Evolutionary conservation across 176 grass and related monocot genomes (phyloP).

Genomic region (maize (Zea mays)): DNA sequence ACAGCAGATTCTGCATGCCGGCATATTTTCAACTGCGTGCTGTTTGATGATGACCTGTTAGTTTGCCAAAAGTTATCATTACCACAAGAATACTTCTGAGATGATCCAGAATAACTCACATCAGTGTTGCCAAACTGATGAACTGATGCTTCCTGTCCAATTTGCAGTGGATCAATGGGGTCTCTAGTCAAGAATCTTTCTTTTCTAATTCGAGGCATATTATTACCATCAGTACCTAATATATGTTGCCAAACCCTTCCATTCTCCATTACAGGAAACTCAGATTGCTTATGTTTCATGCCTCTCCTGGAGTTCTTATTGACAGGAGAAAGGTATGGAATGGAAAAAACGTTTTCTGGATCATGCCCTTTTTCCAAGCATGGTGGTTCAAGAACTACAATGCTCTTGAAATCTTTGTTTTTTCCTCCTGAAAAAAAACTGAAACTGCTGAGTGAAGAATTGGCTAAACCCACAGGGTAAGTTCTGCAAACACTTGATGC

Average conservation of each 20-base stretch:
- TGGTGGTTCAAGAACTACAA: conserved; percentile 59
- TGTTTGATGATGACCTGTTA: conserved; percentile 33
- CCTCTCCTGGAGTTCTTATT: conserved; percentile 39
- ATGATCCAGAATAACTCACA: conserved; percentile 25
- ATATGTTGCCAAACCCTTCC: conserved; percentile 32
- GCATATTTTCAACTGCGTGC: neutral
- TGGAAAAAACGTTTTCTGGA: conserved; percentile 35
- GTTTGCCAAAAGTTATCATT: conserved; percentile 33
- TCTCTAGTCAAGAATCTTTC: conserved; percentile 27
- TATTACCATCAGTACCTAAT: conserved; percentile 26
- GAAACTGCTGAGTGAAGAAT: conserved; percentile 38
- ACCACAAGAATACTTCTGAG: conserved; percentile 24
- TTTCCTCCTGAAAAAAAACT: conserved; percentile 25
- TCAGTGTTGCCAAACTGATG: conserved; percentile 27
- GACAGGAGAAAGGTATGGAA: conserved; percentile 29
- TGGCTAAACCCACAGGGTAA: conserved; percentile 39
- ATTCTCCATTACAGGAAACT: conserved; percentile 35
- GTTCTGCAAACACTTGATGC: conserved; percentile 16
- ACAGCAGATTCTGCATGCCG: conserved; percentile 27
- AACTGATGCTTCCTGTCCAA: conserved; percentile 33
- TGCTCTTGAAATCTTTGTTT: conserved; percentile 27
- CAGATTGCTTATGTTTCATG: conserved; percentile 34
- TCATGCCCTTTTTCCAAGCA: conserved; percentile 39
- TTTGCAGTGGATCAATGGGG: conserved; percentile 19
- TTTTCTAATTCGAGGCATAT: conserved; percentile 18